phyloP scores from a whole-genome alignment of 75 land plant genomes.

The Cryptomeria japonica region DNA sequence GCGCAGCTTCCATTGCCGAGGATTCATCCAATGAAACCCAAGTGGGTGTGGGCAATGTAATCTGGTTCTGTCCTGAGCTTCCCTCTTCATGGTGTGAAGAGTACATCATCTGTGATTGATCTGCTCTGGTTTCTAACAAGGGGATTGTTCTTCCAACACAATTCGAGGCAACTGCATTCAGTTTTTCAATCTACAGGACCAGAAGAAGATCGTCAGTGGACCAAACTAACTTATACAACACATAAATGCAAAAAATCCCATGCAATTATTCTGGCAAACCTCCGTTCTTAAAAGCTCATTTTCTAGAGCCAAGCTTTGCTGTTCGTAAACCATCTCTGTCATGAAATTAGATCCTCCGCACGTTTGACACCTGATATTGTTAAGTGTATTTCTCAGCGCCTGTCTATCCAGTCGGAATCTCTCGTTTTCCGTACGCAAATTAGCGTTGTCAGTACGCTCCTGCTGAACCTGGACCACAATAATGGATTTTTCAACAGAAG shows the following conservation, averaged over 20 bases:
- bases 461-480: constrained; percentile 63
- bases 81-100: constrained; percentile 49
- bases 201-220: too few relatives aligned
- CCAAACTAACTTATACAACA: too few relatives aligned
- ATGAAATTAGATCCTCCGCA: constrained; percentile 56
- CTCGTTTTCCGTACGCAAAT: constrained; percentile 62
- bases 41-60: constrained; percentile 8
- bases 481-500: not conserved
- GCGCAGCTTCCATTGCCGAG: constrained; percentile 44
- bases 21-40: constrained; percentile 48
- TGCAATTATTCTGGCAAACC: constrained; percentile 13
- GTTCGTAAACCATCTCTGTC: constrained; percentile 51
- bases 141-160: constrained; percentile 66
- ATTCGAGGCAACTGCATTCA: constrained; percentile 64
- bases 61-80: constrained; percentile 12
- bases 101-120: constrained; percentile 24
- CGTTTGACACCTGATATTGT: constrained; percentile 53
- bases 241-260: too few relatives aligned
- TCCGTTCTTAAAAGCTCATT: constrained; percentile 73
- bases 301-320: constrained; percentile 59
- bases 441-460: constrained; percentile 63
- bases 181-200: constrained; percentile 56
- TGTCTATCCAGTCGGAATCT: constrained; percentile 67
- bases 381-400: constrained; percentile 68
- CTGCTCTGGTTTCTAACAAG: not conserved